phyloP scores from a whole-genome alignment of 257 asterid species.

The Ilex asprella region DNA sequence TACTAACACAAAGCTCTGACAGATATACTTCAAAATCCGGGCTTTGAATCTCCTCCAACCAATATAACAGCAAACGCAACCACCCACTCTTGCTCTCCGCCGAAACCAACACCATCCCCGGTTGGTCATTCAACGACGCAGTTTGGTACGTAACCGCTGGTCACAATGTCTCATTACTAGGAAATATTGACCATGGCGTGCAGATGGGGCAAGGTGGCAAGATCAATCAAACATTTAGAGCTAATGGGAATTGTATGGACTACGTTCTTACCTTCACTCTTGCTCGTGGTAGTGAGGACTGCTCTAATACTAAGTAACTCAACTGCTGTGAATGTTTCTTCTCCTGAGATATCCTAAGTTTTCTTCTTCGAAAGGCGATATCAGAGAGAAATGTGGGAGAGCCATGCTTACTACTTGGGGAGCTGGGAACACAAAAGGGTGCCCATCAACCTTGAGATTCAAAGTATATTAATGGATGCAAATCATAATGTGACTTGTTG shows the following conservation, averaged over 20 bases:
- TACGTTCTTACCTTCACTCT: slow-evolving; percentile 24
- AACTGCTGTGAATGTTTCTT: slow-evolving; percentile 17
- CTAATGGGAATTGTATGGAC: slow-evolving; percentile 1
- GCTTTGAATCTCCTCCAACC: slow-evolving; percentile 23
- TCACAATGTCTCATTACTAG: slow-evolving; percentile 12
- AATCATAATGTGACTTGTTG: slow-evolving; percentile 10
- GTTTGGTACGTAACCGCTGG: slow-evolving; percentile 12
- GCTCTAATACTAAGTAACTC: slow-evolving; percentile 4
- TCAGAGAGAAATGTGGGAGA: slow-evolving; percentile 18
- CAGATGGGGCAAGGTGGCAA: slow-evolving; percentile 20
- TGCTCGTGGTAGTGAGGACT: slow-evolving; percentile 4
- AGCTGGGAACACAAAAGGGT: slow-evolving; percentile 8
- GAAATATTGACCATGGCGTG: slow-evolving; percentile 11
- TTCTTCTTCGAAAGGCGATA: slow-evolving; percentile 5
- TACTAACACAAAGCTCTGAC: slow-evolving; percentile 5
- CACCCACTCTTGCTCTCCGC: slow-evolving; percentile 12
- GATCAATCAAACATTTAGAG: slow-evolving; percentile 19
- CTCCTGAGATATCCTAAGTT: background rate
- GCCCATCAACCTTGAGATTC: slow-evolving; percentile 15
- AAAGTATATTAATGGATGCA: slow-evolving; percentile 6
- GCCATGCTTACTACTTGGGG: slow-evolving; percentile 18
- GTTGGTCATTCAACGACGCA: slow-evolving; percentile 26
- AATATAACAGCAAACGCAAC: slow-evolving; percentile 8
- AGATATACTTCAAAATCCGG: slow-evolving; percentile 18
- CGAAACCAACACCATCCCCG: slow-evolving; percentile 14